These are phyloP conservation scores for Talaromyces trachyspermus DNA, from an alignment of 495 filamentous ascomycete genomes.

Conservation along the genomic window DNA sequence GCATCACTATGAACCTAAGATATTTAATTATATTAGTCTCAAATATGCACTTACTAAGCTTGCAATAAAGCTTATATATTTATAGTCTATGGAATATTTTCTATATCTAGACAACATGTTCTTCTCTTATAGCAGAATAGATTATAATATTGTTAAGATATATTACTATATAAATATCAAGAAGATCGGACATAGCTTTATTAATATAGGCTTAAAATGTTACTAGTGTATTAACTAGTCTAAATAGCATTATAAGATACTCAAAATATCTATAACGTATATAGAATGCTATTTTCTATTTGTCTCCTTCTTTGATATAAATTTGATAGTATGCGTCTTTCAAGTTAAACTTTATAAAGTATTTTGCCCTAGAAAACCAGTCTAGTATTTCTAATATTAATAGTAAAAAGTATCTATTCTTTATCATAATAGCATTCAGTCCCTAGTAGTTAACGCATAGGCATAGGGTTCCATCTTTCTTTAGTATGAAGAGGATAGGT, in stretches of 20 bases:
- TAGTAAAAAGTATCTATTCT: constrained; percentile 22
- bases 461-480: constrained; percentile 22
- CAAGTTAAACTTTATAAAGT: constrained; percentile 10
- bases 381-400: constrained; percentile 10
- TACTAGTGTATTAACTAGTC: neutral
- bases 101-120: constrained; percentile 14
- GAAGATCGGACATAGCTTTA: constrained; percentile 7
- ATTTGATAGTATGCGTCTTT: constrained; percentile 13
- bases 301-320: neutral
- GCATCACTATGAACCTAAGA: constrained; percentile 16
- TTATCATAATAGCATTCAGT: constrained; percentile 34
- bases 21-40: constrained; percentile 12
- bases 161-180: constrained; percentile 14
- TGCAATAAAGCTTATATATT: constrained; percentile 9
- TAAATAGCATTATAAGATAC: constrained; percentile 2
- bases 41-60: constrained; percentile 24
- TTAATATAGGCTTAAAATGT: neutral
- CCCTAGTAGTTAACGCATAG: constrained; percentile 40
- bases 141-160: constrained; percentile 34
- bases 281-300: constrained; percentile 2
- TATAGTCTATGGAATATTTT: constrained; percentile 12
- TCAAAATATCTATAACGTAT: constrained; percentile 1
- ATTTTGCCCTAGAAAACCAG: neutral
- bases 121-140: constrained; percentile 19
- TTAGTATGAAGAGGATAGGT: constrained; percentile 29